phyloP scores from a whole-genome alignment of 805 yeast species.

The Teunomyces kruisii region DNA sequence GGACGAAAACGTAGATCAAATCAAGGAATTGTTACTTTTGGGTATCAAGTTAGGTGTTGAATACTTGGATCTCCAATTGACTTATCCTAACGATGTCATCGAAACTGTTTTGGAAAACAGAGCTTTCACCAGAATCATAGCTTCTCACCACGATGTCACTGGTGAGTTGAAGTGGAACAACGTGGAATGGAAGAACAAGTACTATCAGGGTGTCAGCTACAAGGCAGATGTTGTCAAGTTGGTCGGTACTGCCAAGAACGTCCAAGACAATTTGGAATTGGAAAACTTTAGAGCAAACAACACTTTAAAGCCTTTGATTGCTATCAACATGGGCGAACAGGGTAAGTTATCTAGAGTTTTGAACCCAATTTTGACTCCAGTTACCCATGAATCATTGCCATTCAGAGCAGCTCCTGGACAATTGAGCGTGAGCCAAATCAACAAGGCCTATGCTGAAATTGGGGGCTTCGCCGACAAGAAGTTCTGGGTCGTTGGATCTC shows the following conservation, averaged over 20 bases:
- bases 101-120: constrained; percentile 51
- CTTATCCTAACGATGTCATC: constrained; percentile 58
- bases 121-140: constrained; percentile 70
- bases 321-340: constrained; percentile 72
- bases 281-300: constrained; percentile 68
- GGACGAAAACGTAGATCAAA: constrained; percentile 48
- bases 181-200: constrained; percentile 73
- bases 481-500: constrained; percentile 77
- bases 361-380: constrained; percentile 78
- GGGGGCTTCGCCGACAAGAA: constrained; percentile 63
- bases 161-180: constrained; percentile 65
- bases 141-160: constrained; percentile 75
- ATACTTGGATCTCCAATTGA: constrained; percentile 76
- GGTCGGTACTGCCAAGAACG: constrained; percentile 69
- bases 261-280: constrained; percentile 67
- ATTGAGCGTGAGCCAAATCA: constrained; percentile 63
- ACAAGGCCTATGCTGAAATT: constrained; percentile 52
- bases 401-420: constrained; percentile 80
- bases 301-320: constrained; percentile 64
- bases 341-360: constrained; percentile 82
- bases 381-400: constrained; percentile 70
- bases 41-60: constrained; percentile 81
- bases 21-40: constrained; percentile 52
- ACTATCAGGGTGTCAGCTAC: constrained; percentile 60
- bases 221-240: constrained; percentile 78